Evolutionary conservation across 2,329 filamentous ascomycete species (phyloP).

Genomic region (Amylocarpus encephaloides): DNA sequence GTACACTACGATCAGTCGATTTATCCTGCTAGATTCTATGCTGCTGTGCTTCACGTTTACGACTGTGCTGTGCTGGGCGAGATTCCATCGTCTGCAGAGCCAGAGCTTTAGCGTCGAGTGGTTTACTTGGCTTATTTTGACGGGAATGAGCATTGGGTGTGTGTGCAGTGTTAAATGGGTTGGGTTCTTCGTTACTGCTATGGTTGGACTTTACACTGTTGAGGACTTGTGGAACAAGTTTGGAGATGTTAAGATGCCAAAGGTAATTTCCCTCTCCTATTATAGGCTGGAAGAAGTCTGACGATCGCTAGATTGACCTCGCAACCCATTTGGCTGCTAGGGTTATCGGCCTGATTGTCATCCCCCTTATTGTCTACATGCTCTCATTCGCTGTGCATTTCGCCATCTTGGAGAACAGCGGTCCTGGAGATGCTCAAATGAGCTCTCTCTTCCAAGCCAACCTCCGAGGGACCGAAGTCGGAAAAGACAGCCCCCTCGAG

Average conservation of each 20-base stretch:
- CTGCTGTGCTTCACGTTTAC: conserved; percentile 97
- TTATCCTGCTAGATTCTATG: conserved; percentile 98
- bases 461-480: conserved; percentile 85
- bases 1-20: conserved; percentile 96
- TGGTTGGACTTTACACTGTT: conserved; percentile 91
- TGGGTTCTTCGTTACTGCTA: conserved; percentile 87
- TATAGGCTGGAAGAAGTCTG: conserved; percentile 6
- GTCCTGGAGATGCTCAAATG: conserved; percentile 99
- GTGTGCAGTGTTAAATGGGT: conserved; percentile 99
- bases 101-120: conserved; percentile 85
- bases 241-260: conserved; percentile 85
- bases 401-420: conserved; percentile 83
- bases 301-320: conserved; percentile 47
- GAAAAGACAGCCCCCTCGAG: conserved; percentile 89
- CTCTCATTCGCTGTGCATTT: conserved; percentile 96
- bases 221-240: conserved; percentile 99
- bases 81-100: conserved; percentile 84
- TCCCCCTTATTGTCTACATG: conserved; percentile 88
- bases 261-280: conserved; percentile 43
- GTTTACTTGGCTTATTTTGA: conserved; percentile 92
- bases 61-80: conserved; percentile 93
- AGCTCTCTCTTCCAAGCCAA: conserved; percentile 99
- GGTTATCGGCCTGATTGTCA: conserved; percentile 77
- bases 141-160: conserved; percentile 91
- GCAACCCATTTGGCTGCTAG: conserved; percentile 74